Conservation (phyloP, 495 filamentous ascomycete genomes). For the Xylaria longipes region DNA sequence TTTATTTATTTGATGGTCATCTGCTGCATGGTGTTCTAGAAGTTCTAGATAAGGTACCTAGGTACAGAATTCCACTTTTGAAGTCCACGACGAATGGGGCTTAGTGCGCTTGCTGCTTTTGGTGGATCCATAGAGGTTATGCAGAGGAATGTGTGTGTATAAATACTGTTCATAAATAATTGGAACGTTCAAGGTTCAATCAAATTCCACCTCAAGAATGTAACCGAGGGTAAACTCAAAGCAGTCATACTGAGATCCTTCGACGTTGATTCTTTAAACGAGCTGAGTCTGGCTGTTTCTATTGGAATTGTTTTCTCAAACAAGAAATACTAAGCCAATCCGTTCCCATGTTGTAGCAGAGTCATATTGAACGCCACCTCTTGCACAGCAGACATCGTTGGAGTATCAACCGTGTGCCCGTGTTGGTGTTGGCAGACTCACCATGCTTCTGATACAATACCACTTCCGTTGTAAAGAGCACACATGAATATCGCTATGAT, state of each 20-base stretch:
- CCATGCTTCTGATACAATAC: too few species aligned
- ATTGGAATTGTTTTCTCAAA: not conserved
- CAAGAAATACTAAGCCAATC: not conserved
- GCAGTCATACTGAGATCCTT: not conserved
- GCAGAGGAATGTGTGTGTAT: not conserved
- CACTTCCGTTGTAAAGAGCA: too few species aligned
- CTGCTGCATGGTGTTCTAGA: not conserved
- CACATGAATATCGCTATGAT: too few species aligned
- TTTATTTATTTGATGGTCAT: constrained; percentile 1
- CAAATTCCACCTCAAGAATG: not conserved
- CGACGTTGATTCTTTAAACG: not conserved
- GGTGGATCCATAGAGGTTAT: not conserved
- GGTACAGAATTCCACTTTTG: not conserved
- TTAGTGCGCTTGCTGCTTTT: not conserved
- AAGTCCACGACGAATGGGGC: not conserved
- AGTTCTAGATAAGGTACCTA: not conserved
- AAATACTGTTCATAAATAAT: not conserved
- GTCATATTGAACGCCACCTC: not conserved
- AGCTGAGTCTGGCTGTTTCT: not conserved
- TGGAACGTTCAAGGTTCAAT: too few species aligned
- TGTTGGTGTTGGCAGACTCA: too few species aligned
- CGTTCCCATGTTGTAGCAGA: too few species aligned
- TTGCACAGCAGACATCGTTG: too few species aligned
- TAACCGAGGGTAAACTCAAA: not conserved
- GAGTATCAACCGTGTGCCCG: too few species aligned